Conservation (phyloP, 192 early-diverging fungal species). For the Chytriomyces sp. region DNA sequence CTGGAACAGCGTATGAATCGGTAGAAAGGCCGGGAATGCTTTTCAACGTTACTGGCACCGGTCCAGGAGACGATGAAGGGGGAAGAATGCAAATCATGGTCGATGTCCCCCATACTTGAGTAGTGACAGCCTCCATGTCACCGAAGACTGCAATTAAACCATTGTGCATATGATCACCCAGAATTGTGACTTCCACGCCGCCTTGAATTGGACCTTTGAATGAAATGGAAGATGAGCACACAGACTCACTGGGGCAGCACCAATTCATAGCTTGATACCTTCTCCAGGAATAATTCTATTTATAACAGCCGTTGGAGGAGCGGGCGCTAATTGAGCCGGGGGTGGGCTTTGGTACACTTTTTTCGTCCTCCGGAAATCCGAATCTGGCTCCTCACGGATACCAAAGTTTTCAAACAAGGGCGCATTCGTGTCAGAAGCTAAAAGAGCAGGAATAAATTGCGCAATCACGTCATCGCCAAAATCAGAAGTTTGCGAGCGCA, state of each 20-base stretch:
- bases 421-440: conserved; percentile 27
- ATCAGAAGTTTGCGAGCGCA: conserved; percentile 32
- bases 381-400: conserved; percentile 6
- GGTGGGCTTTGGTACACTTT: conserved; percentile 15
- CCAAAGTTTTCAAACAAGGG: conserved; percentile 38
- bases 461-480: conserved; percentile 28
- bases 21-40: conserved; percentile 33
- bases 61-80: conserved; percentile 72
- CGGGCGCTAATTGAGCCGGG: not conserved
- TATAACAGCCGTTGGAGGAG: conserved; percentile 50
- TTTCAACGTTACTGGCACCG: conserved; percentile 63
- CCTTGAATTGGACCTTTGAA: conserved; percentile 74
- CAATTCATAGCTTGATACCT: conserved; percentile 34
- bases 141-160: conserved; percentile 82
- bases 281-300: conserved; percentile 78
- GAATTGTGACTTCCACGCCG: conserved; percentile 81
- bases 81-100: conserved; percentile 86
- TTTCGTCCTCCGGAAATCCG: conserved; percentile 8
- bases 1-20: not conserved
- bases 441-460: conserved; percentile 28
- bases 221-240: too few relatives aligned
- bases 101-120: conserved; percentile 78
- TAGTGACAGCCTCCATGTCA: conserved; percentile 68
- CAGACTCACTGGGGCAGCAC: not conserved
- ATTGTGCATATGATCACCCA: conserved; percentile 81